Base-by-base conservation (phyloP, 148 eudicot genomes). In the Camellia sinensis region DNA sequence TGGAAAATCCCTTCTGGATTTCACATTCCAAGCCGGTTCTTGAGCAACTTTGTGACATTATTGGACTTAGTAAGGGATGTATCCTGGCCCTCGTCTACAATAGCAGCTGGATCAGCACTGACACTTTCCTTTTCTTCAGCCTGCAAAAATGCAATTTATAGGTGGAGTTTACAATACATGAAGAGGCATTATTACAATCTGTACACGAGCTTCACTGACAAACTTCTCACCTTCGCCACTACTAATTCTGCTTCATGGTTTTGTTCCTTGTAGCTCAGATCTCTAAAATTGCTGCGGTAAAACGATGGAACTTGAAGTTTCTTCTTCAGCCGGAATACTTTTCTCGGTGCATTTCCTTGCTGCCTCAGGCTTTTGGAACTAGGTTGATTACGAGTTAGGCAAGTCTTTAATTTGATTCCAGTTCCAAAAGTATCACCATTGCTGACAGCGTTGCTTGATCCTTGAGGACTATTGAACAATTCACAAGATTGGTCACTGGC, bases 311-410 rank as follows among this genome's bases (percentile, higher is more conserved):
- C 73, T 18, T 78, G 83, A 44, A 70, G 59, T 54, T 77, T 64
- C 80, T 29, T 85, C 79, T 87, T 89, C 81, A 94, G 75, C 21
- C 91, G 90, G 41, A 97, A 29, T 29, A 29, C 79, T 87, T 97
- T 92, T 89, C 94, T 90, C 1, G 75, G 84, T 63, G 99, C 97
- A 86, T 82, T 83, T 82, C 99, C 99, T 63, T 92, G 99, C 9
- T 19, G 40, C 50, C 44, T 77, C 48, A 43, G 3, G 76, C 60
- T 77, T 29, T 81, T 71, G 6, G 77, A 69, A 57, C 9, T 45
- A 2, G 78, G 78, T 60, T 74, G 79, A 53, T 67, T 82, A 82
- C 74, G 75, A 44, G 40, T 7, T 52, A 67, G 86, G 37, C 85
- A 88, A 70, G 82, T 22, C 83, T 87, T 88, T 46, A 89, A 63